Base-by-base conservation (phyloP, 106 monocot genomes). In the Agapanthus africanus region DNA sequence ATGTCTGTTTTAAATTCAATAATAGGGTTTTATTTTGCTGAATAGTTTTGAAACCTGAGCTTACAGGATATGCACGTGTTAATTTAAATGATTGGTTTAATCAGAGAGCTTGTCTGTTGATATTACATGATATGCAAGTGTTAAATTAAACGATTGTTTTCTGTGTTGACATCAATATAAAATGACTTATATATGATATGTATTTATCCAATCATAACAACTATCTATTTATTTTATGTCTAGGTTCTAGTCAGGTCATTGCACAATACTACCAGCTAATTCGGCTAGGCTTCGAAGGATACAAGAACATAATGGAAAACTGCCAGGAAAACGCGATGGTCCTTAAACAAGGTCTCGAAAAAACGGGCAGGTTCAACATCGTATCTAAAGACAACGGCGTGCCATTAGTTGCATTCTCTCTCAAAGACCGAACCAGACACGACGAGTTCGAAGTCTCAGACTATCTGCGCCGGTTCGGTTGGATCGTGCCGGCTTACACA, bases 401-500 rank as follows among this genome's bases (percentile, higher is more conserved):
- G 40, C 91, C 97, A 8, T 73, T 97, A 13, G 89, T 97, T 1
- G 88, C 97, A 13, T 91, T 97, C 81, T 86, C 89, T 0, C 89
- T 92, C 71, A 92, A 87, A 51, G 88, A 97, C 77, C 63, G 51
- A 7, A 83, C 72, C 74, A 60, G 47, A 25, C 80, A 88, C 76
- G 75, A 85, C 28, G 95, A 88, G 77, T 91, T 95, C 69, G 84
- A 95, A 68, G 77, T 97, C 21, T 97, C 97, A 13, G 80, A 97
- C 30, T 65, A 63, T 71, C 79, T 97, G 39, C 77, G 91, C 22
- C 73, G 89, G 26, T 97, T 82, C 59, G 97, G 89, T 2, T 97
- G 97, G 97, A 97, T 97, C 65, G 91, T 97, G 46, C 95, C 95
- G 25, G 91, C 91, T 19, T 91, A 97, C 86, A 91, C 91, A 6